A percentile compares a stretch with the other conserved stretches of the same genome.
phyloP scores from a whole-genome alignment of 1,139 yeast genomes.

The Citeromyces hawaiiensis region DNA sequence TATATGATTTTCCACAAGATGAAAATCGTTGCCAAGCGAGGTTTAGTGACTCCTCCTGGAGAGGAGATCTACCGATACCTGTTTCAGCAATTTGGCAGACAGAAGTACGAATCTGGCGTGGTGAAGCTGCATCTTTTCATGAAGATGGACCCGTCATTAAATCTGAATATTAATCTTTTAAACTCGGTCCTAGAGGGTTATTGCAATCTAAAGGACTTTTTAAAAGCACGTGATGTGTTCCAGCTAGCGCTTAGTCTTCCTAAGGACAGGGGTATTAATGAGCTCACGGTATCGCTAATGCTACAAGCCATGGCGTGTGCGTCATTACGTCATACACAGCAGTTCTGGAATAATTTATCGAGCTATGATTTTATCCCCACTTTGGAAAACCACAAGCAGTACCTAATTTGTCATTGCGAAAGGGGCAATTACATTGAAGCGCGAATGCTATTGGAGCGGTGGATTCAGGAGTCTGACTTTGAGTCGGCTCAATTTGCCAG shows the following conservation, averaged over 20 bases:
- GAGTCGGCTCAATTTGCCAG: constrained; percentile 7
- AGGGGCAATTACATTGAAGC: constrained; percentile 54
- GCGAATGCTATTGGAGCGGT: constrained; percentile 31
- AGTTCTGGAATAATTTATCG: constrained; percentile 51
- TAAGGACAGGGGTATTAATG: constrained; percentile 42
- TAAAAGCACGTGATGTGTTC: constrained; percentile 50
- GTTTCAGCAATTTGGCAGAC: constrained; percentile 46
- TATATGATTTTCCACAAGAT: constrained; percentile 51
- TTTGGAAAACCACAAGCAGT: constrained; percentile 44
- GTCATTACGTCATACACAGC: constrained; percentile 44
- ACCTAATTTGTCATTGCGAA: constrained; percentile 61
- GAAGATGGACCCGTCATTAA: constrained; percentile 53
- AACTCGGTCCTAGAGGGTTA: constrained; percentile 60
- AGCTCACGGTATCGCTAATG: constrained; percentile 62
- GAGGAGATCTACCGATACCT: constrained; percentile 49
- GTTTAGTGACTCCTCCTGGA: constrained; percentile 45
- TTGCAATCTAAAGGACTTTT: constrained; percentile 45
- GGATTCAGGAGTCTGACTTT: constrained; percentile 36
- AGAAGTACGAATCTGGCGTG: constrained; percentile 55
- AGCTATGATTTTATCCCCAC: constrained; percentile 41
- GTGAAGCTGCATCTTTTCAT: constrained; percentile 50
- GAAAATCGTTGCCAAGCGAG: constrained; percentile 40
- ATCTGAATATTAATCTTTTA: constrained; percentile 42
- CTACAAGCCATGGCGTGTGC: constrained; percentile 50
- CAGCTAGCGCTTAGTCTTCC: constrained; percentile 35